Conservation (phyloP, 2,329 filamentous ascomycete species). For the Phaeosphaeria sp. region DNA sequence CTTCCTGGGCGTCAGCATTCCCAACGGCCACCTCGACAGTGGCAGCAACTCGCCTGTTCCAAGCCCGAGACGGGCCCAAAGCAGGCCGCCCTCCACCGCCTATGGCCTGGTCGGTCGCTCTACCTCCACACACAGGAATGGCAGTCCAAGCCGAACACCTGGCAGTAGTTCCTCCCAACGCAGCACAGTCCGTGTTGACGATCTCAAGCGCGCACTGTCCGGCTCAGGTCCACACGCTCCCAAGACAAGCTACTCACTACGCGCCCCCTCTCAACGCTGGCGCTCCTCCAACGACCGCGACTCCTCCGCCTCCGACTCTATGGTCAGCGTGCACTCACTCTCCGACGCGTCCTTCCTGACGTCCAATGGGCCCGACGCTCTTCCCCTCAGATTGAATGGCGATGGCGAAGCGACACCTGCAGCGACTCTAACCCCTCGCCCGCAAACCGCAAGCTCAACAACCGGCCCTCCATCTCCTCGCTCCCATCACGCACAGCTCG, state of each 20-base stretch:
- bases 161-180: slow-evolving; percentile 46
- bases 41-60: slow-evolving; percentile 37
- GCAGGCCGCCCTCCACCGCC: slow-evolving; percentile 39
- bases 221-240: slow-evolving; percentile 38
- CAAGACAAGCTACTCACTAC: slow-evolving; percentile 39
- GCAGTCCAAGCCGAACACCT: slow-evolving; percentile 39
- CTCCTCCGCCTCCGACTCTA: slow-evolving; percentile 68
- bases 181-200: slow-evolving; percentile 53
- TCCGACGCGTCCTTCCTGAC: slow-evolving; percentile 65
- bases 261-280: slow-evolving; percentile 30
- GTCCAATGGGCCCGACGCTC: slow-evolving; percentile 21
- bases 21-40: slow-evolving; percentile 45
- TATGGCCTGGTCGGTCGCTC: slow-evolving; percentile 45
- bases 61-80: slow-evolving; percentile 42
- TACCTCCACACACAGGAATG: slow-evolving; percentile 33
- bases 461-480: slow-evolving; percentile 7
- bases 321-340: slow-evolving; percentile 74
- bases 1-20: slow-evolving; percentile 64
- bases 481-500: slow-evolving; percentile 10
- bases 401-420: slow-evolving; percentile 30
- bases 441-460: slow-evolving; percentile 9
- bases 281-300: slow-evolving; percentile 52
- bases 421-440: slow-evolving; percentile 30
- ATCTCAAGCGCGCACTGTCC: slow-evolving; percentile 55
- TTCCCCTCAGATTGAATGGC: not conserved